These are phyloP conservation scores for Mesembryanthemum crystallinum DNA, from an alignment of 148 eudicot genomes.

Conservation along the genomic window DNA sequence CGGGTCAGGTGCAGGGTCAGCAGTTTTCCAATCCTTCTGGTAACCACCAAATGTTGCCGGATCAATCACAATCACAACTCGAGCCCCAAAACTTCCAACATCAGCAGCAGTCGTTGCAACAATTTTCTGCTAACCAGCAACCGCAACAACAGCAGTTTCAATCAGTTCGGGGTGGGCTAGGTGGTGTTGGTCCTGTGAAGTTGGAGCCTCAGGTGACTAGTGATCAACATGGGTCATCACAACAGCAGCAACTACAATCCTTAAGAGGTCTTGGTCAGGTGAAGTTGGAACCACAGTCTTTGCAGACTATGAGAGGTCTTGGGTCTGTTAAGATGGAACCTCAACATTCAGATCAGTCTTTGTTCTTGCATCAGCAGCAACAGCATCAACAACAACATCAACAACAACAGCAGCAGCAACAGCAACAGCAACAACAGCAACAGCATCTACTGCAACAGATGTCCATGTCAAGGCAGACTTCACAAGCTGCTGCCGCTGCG, in stretches of 20 bases:
- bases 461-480: conserved; percentile 71
- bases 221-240: conserved; percentile 42
- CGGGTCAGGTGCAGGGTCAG: conserved; percentile 57
- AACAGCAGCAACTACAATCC: conserved; percentile 56
- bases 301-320: conserved; percentile 58
- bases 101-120: conserved; percentile 55
- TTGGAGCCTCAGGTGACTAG: conserved; percentile 52
- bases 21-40: conserved; percentile 41
- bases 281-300: conserved; percentile 68
- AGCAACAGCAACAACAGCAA: conserved; percentile 75
- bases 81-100: conserved; percentile 57
- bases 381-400: conserved; percentile 76
- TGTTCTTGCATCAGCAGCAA: conserved; percentile 75
- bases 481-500: conserved; percentile 69
- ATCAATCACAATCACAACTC: conserved; percentile 55
- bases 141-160: conserved; percentile 54
- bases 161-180: conserved; percentile 49
- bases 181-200: conserved; percentile 53
- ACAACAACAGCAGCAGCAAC: conserved; percentile 79
- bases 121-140: conserved; percentile 44
- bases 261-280: conserved; percentile 62
- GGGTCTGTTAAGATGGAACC: conserved; percentile 70
- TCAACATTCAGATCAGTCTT: conserved; percentile 72
- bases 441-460: conserved; percentile 63
- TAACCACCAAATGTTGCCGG: conserved; percentile 60